Base-by-base conservation (phyloP, 1,139 yeast species). In the Sugiyamaella xylanicola region DNA sequence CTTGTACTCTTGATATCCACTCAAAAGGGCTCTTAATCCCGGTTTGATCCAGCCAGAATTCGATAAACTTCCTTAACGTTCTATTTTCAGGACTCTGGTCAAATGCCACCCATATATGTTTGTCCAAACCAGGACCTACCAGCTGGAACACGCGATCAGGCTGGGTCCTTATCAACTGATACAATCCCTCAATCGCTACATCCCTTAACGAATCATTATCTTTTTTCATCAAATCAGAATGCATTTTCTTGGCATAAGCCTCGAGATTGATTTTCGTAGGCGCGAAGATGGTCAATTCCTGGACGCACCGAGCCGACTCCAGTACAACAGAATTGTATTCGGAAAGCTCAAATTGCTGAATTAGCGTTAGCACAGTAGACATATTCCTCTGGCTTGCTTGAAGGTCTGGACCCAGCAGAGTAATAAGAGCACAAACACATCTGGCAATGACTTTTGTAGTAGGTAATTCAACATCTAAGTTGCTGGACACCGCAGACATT, bases 371-470 rank as follows among this genome's bases (percentile, higher is more conserved):
- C 1, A 72, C 57, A 47, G 60, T 50, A 25, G 50, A 56, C 56
- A 63, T 50, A 49, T 59, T 63, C 56, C 62, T 63, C 22, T 59
- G 51, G n/a, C 59, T 45, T n/a, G 73, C 77, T 39, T 67, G 72
- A 3, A 79, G 61, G 48, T 74, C 78, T 0, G 86, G 86, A 0
- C 86, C 86, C 22, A 80, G 59, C 17, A 76, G 74, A 43, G 78
- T 75, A 17, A 81, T 73, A 13, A 81, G 61, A 8, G 75, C 69
- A 50, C 74, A 72, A 21, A 78, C 60, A n/a, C 78, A 73, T 25
- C 74, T 72, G 0, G 77, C 74, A 22, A 80, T 66, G 1, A 74
- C 73, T 1, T 67, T 63, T 42, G 72, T 69, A 0, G 81, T 73
- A 36, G 79, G 73, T 41, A 69, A 69, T 36, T 76, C 76, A 42